Conservation (phyloP, 176 grass and related monocot genomes). For the Guadua angustifolia region DNA sequence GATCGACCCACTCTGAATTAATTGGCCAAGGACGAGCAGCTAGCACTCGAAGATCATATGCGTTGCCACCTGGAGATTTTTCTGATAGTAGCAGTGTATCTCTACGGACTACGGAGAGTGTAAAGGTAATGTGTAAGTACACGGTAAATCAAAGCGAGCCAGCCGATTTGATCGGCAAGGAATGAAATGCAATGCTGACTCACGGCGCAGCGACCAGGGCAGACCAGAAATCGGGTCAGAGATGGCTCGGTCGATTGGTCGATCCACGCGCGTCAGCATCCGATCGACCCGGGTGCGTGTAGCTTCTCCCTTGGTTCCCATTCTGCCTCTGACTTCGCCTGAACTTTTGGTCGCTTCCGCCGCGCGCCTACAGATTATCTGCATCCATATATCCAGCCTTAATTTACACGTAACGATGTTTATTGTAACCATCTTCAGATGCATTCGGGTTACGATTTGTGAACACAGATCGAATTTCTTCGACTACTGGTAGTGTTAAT, state of each 20-base stretch:
- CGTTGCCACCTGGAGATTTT: too few relatives aligned
- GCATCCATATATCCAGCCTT: background rate
- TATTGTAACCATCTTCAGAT: background rate
- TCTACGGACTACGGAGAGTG: too few relatives aligned
- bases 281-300: background rate
- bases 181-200: background rate
- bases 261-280: slow-evolving; percentile 1
- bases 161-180: background rate
- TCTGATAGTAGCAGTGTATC: too few relatives aligned
- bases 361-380: background rate
- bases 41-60: background rate
- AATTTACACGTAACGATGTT: background rate
- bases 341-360: background rate
- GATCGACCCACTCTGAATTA: background rate
- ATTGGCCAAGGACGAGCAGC: background rate
- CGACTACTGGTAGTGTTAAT: too few relatives aligned
- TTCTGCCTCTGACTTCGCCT: slow-evolving; percentile 27
- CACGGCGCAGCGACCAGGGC: background rate
- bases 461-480: too few relatives aligned
- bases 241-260: background rate
- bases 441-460: background rate
- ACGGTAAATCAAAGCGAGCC: too few relatives aligned
- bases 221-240: background rate
- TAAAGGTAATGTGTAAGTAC: too few relatives aligned
- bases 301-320: slow-evolving; percentile 16